phyloP scores from a whole-genome alignment of 768 basidiomycete species.

The Podaxis mareebaensis region DNA sequence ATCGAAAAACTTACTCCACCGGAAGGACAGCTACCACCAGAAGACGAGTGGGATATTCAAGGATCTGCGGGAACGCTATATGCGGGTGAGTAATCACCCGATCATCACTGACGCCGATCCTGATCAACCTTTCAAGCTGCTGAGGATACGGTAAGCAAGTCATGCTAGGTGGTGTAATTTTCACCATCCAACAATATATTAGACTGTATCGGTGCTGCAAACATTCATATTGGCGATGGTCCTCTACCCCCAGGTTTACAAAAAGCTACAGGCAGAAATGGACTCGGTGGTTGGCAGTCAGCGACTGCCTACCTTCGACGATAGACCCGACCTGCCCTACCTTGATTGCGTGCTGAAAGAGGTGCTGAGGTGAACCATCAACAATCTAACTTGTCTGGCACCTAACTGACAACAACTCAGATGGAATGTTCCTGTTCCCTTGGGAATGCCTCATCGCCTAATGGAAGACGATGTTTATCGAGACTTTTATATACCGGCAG shows the following conservation, averaged over 20 bases:
- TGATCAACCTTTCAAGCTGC: conserved; percentile 29
- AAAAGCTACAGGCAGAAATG: conserved; percentile 51
- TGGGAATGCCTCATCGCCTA: conserved; percentile 53
- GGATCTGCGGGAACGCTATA: conserved; percentile 56
- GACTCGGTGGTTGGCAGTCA: conserved; percentile 45
- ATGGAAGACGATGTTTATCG: conserved; percentile 53
- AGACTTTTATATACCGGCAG: conserved; percentile 46
- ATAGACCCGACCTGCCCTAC: conserved; percentile 46
- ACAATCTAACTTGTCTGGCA: background rate
- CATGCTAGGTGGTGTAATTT: conserved; percentile 15
- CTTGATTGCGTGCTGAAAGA: conserved; percentile 49
- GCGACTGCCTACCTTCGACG: conserved; percentile 48
- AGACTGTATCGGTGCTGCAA: conserved; percentile 53
- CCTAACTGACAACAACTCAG: conserved; percentile 25
- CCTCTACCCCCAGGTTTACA: conserved; percentile 49
- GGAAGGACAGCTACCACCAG: conserved; percentile 31
- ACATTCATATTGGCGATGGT: conserved; percentile 57
- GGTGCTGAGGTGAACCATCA: conserved; percentile 39
- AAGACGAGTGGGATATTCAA: conserved; percentile 55
- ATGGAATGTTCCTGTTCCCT: conserved; percentile 49
- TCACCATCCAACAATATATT: conserved; percentile 19
- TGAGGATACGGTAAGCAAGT: conserved; percentile 36
- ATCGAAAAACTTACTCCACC: conserved; percentile 39
- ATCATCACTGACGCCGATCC: background rate
- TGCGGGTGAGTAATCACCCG: conserved; percentile 35